Conservation (phyloP, 139 green algal genomes). For the Picochlorum sp. region DNA sequence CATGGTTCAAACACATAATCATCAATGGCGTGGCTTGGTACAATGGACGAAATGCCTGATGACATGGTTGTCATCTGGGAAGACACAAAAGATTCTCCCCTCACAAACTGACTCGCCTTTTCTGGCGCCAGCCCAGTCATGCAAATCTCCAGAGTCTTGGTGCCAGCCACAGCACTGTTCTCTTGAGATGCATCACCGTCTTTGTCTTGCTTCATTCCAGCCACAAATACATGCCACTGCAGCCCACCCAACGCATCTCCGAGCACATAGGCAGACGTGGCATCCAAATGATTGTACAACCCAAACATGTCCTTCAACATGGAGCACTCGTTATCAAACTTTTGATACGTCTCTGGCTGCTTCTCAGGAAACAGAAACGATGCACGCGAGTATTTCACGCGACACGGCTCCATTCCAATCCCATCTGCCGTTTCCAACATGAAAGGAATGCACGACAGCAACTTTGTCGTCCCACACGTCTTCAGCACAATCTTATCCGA, state of each 20-base stretch:
- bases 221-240: slow-evolving; percentile 93
- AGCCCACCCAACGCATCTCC: slow-evolving; percentile 68
- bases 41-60: slow-evolving; percentile 60
- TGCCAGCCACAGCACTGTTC: slow-evolving; percentile 12
- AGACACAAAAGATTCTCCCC: slow-evolving; percentile 50
- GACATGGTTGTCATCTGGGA: slow-evolving; percentile 43
- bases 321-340: slow-evolving; percentile 66
- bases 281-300: slow-evolving; percentile 57
- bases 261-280: slow-evolving; percentile 69
- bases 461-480: slow-evolving; percentile 94
- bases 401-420: slow-evolving; percentile 44
- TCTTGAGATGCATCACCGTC: slow-evolving; percentile 2
- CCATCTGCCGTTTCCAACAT: slow-evolving; percentile 63
- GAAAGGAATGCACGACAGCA: slow-evolving; percentile 69
- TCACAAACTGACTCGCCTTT: slow-evolving; percentile 68
- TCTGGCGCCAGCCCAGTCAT: slow-evolving; percentile 78
- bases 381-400: slow-evolving; percentile 82
- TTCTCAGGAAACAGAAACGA: slow-evolving; percentile 90
- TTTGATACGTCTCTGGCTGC: slow-evolving; percentile 49
- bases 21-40: slow-evolving; percentile 76
- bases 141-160: slow-evolving; percentile 89
- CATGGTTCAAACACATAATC: slow-evolving; percentile 98
- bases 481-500: slow-evolving; percentile 82
- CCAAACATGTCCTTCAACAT: slow-evolving; percentile 48
- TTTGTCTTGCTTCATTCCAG: slow-evolving; percentile 16